Percentiles rank a stretch among this genome's conserved stretches.
phyloP scores from a whole-genome alignment of 768 basidiomycete genomes.

The Trametes elegans region DNA sequence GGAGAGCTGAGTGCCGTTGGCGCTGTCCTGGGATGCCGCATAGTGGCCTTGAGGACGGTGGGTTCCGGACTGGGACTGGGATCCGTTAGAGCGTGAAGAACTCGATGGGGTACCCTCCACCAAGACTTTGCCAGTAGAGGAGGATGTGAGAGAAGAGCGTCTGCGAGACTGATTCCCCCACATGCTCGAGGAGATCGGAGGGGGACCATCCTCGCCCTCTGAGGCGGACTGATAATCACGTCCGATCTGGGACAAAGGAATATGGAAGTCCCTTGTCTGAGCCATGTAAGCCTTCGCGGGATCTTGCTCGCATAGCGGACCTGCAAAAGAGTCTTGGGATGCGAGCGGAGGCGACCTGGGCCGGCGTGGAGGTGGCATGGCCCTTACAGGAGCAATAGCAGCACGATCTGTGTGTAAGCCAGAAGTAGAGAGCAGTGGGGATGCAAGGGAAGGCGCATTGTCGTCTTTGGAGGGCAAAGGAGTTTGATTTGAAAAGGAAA shows the following conservation, averaged over 20 bases:
- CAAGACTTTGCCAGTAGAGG: constrained; percentile 30
- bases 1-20: constrained; percentile 6
- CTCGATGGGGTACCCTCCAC: constrained; percentile 52
- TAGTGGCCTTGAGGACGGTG: constrained; percentile 1
- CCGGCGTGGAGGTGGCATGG: constrained; percentile 22
- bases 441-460: constrained; percentile 35
- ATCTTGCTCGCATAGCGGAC: constrained; percentile 43
- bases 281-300: constrained; percentile 46
- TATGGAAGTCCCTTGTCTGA: constrained; percentile 43
- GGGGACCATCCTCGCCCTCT: constrained; percentile 14
- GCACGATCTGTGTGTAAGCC: constrained; percentile 11
- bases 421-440: constrained; percentile 18
- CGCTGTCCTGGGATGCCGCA: background rate
- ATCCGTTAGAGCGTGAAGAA: constrained; percentile 36
- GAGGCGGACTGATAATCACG: constrained; percentile 19
- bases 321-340: constrained; percentile 67
- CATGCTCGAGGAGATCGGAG: constrained; percentile 1
- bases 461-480: background rate
- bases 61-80: constrained; percentile 32
- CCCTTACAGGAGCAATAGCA: constrained; percentile 25
- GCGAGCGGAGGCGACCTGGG: constrained; percentile 37
- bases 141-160: background rate
- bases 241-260: constrained; percentile 58
- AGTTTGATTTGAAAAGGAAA: background rate
- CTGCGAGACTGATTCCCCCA: background rate